Evolutionary conservation across 495 filamentous ascomycete species (phyloP), one percentile per base, ranked within the genome.

Genomic region (Corynascus novoguineensis): DNA sequence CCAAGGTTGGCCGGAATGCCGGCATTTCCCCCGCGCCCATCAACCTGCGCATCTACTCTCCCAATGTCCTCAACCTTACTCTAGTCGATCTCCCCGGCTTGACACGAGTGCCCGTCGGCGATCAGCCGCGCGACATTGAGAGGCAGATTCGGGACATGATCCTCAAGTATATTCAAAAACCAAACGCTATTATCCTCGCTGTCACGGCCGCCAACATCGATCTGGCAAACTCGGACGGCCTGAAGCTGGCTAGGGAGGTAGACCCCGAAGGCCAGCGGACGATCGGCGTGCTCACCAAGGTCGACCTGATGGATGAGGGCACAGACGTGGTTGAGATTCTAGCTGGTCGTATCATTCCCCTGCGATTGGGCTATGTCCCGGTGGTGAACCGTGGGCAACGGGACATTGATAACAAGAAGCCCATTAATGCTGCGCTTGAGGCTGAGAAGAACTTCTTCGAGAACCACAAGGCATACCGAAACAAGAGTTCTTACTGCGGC

Each of bases 241-340:
- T 99, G 70, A 96, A 97, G 78, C 77, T 99, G 66, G 95, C 95
- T 24, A 83, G 95, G 61, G 95, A 99, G 74, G 93, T 97, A 28
- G 95, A 99, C 67, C 92, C 92, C 2, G 95, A 99, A 71, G 95
- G 92, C 61, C 95, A 97, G 75, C 83, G 95, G 66, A 99, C 95
- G 22, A 99, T 99, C 59, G 95, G 95, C 78, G 95, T 99, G 61
- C 81, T 99, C 66, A 97, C 92, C 54, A 99, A 99, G 79, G 92
- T 99, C 51, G 95, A 99, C 73, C 76, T 99, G 71, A 99, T 99
- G 95, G 95, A 99, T 73, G 92, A 97, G 28, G 95, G 95, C 35
- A 99, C 95, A 34, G 95, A 99, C 68, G 95, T 99, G 17, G 93
- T 99, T 62, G 95, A 99, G 77, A 99, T 99, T 78, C 82, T 99